phyloP scores from a whole-genome alignment of 805 yeast species.

The Candida maesae region DNA sequence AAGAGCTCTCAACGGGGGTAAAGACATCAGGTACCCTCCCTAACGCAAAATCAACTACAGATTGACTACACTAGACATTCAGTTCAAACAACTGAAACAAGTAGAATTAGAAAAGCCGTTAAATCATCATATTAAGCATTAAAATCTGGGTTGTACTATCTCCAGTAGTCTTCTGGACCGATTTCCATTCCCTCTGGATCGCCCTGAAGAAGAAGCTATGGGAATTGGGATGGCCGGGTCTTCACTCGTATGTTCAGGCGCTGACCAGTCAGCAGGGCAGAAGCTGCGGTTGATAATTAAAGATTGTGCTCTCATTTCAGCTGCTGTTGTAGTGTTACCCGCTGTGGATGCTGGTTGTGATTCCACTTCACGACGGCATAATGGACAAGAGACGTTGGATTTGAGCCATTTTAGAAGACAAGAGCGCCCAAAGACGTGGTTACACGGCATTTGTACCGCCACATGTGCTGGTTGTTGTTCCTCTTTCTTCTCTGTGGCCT shows the following conservation, averaged over 20 bases:
- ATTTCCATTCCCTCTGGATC: neutral
- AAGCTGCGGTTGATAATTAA: conserved; percentile 14
- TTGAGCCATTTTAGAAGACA: conserved; percentile 83
- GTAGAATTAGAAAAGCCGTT: too few species aligned
- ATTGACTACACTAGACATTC: too few species aligned
- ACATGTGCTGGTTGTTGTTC: conserved; percentile 39
- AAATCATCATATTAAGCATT: neutral
- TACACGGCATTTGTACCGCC: conserved; percentile 77
- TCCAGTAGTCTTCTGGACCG: neutral
- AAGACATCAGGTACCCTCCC: too few species aligned
- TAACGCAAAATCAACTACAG: too few species aligned
- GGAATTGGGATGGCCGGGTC: conserved; percentile 23
- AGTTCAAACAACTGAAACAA: too few species aligned
- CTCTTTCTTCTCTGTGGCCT: neutral
- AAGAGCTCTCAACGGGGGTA: too few species aligned
- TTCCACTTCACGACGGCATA: conserved; percentile 46
- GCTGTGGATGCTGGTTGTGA: conserved; percentile 9
- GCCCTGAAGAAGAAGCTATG: conserved; percentile 4
- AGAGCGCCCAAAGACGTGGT: conserved; percentile 77
- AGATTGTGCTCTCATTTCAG: conserved; percentile 12
- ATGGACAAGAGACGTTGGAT: conserved; percentile 60
- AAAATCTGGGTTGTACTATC: neutral
- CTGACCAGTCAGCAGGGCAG: conserved; percentile 22
- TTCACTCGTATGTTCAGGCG: conserved; percentile 9
- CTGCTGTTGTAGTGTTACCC: neutral